phyloP scores from a whole-genome alignment of 208 protist genomes.

The Crithidia brevicula region DNA sequence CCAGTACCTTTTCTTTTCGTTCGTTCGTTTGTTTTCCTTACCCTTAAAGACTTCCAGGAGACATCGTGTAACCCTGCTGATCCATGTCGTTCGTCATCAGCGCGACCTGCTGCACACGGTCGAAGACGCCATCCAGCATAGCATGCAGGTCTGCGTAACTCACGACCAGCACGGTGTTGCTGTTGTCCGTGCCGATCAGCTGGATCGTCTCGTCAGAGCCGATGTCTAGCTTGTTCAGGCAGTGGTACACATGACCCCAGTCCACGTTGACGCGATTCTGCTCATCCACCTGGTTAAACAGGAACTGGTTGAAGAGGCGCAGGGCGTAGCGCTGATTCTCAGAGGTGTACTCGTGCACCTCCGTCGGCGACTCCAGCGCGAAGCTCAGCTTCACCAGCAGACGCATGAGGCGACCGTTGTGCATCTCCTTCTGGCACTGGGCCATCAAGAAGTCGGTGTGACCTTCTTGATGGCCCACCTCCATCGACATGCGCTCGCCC shows the following conservation, averaged over 20 bases:
- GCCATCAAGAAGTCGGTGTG: slow-evolving; percentile 90
- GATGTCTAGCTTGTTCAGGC: slow-evolving; percentile 97
- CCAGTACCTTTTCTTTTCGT: not conserved
- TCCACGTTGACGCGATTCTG: slow-evolving; percentile 90
- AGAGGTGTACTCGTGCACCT: slow-evolving; percentile 78
- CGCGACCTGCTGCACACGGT: slow-evolving; percentile 76
- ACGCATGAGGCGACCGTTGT: slow-evolving; percentile 96
- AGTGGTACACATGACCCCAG: slow-evolving; percentile 95
- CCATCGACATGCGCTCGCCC: slow-evolving; percentile 88
- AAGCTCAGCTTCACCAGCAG: slow-evolving; percentile 95
- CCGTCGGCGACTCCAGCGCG: slow-evolving; percentile 85
- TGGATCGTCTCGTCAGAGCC: slow-evolving; percentile 94
- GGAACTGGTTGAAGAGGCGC: slow-evolving; percentile 96
- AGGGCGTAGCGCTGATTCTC: slow-evolving; percentile 83
- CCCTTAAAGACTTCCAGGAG: slow-evolving; percentile 26
- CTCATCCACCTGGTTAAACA: slow-evolving; percentile 96
- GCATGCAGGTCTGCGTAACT: slow-evolving; percentile 94
- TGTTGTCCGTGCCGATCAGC: slow-evolving; percentile 91
- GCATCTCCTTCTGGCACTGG: slow-evolving; percentile 94
- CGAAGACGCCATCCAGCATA: slow-evolving; percentile 86
- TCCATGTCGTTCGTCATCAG: slow-evolving; percentile 44
- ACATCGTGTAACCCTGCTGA: slow-evolving; percentile 32
- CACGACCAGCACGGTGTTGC: slow-evolving; percentile 91
- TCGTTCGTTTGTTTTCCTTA: not conserved
- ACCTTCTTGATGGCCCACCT: slow-evolving; percentile 85